Evolutionary conservation across 2,329 filamentous ascomycete genomes (phyloP), one percentile per base, ranked within the genome.

Genomic region (Beauveria brongniartii): DNA sequence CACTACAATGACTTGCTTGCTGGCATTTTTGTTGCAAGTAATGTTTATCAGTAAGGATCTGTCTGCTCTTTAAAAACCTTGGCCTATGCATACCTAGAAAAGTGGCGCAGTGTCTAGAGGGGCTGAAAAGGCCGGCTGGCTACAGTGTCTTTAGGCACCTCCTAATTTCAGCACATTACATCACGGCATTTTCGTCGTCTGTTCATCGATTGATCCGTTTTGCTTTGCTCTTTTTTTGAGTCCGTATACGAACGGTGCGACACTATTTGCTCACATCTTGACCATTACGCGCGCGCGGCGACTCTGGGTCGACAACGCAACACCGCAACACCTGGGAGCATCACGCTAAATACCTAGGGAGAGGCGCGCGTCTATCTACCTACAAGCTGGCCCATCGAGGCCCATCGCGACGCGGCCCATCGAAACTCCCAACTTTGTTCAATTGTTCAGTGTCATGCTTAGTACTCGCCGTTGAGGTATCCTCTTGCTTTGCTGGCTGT

Each of bases 71-170:
- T 3, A 5, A 5, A 41, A 28, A 40, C 6, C 30, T 20, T 14
- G 18, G 40, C 28, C 24, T 41, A 18, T 26, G 44, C 30, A 20
- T 7, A 22, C 22, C 22, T 22, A 34, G 55, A 57, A 58, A 58
- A 58, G 55, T 58, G 55, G 55, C 55, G 55, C 55, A 43, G 5
- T 18, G 20, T 46, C 54, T 50, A 50, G 55, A 34, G 55, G 48
- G 48, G 55, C 55, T 58, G 55, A 58, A 24, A 20, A 22, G 55
- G 30, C 30, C 14, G 24, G 46, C 24, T 41, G 24, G 46, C 24
- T 41, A 47, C 24, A 14, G 16, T 51, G 46, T 48, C 46, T 55
- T 28, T 41, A 2, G 10, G 7, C 8, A 18, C 16, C 22, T 30
- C 34, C 10, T 22, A 22, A 16, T 26, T 47, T 55, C 30, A 40